These are phyloP conservation scores for Diaporthe aspalathi DNA, from an alignment of 2,329 filamentous ascomycete genomes.

Conservation along the genomic window DNA sequence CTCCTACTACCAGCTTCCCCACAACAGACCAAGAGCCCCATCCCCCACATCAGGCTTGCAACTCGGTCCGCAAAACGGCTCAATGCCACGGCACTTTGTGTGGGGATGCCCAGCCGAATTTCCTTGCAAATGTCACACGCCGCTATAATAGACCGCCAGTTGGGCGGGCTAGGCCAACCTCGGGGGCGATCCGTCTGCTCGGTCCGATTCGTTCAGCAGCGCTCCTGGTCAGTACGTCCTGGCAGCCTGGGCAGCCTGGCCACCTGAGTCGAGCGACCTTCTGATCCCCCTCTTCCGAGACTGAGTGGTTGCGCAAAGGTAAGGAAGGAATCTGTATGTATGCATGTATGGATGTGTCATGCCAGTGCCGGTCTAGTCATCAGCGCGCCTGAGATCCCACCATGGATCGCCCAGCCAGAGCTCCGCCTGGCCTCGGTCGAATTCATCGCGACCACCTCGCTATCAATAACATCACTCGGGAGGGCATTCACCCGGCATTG, in stretches of 20 bases:
- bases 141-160: constrained; percentile 1
- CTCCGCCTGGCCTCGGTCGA: constrained; percentile 21
- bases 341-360: too few species aligned
- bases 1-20: too few species aligned
- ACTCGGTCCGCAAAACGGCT: not conserved
- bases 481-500: not conserved
- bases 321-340: too few species aligned
- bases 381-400: not conserved
- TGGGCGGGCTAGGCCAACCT: not conserved
- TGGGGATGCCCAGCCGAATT: not conserved
- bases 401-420: constrained; percentile 3
- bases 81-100: constrained; percentile 15
- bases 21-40: not conserved
- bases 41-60: constrained; percentile 17
- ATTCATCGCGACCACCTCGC: constrained; percentile 19
- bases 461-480: constrained; percentile 1
- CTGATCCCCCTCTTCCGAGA: too few species aligned
- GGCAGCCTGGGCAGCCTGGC: not conserved
- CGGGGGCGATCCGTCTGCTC: constrained; percentile 16
- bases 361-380: constrained; percentile 1
- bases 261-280: constrained; percentile 9
- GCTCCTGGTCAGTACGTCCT: not conserved
- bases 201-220: constrained; percentile 17
- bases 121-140: not conserved
- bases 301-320: too few species aligned